Conservation (phyloP, 805 yeast genomes). For the Kregervanrija fluxuum region DNA sequence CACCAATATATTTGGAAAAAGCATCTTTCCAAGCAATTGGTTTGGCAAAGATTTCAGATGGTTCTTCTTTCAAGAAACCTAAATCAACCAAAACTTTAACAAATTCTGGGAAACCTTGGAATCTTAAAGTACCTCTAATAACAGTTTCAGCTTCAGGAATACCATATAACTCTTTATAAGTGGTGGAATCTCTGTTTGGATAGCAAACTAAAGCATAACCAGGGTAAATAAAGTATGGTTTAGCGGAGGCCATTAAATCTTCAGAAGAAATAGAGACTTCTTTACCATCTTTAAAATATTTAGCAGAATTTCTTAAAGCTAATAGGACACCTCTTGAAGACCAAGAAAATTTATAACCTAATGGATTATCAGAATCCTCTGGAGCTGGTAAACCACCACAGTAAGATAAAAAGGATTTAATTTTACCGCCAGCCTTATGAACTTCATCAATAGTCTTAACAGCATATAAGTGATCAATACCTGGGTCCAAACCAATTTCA, state of each 20-base stretch:
- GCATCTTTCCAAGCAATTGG: slow-evolving; percentile 84
- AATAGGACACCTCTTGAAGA: slow-evolving; percentile 95
- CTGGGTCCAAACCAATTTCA: slow-evolving; percentile 98
- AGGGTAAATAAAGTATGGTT: slow-evolving; percentile 92
- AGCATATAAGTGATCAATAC: slow-evolving; percentile 96
- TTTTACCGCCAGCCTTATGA: slow-evolving; percentile 84
- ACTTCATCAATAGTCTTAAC: slow-evolving; percentile 98
- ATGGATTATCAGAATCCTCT: slow-evolving; percentile 93
- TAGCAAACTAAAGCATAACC: slow-evolving; percentile 92
- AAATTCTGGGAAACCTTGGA: slow-evolving; percentile 98
- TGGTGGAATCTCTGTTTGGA: slow-evolving; percentile 97
- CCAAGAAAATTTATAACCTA: slow-evolving; percentile 99
- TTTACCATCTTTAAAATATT: slow-evolving; percentile 81
- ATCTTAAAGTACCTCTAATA: slow-evolving; percentile 94
- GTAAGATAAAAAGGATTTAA: slow-evolving; percentile 88
- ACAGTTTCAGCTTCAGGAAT: slow-evolving; percentile 98
- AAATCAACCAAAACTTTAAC: slow-evolving; percentile 90
- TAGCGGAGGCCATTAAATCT: slow-evolving; percentile 90
- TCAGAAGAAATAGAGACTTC: slow-evolving; percentile 74
- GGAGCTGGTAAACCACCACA: slow-evolving; percentile 99
- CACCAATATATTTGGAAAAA: slow-evolving; percentile 65
- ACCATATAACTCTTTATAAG: slow-evolving; percentile 82
- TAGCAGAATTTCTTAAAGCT: slow-evolving; percentile 91
- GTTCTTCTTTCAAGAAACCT: slow-evolving; percentile 82
- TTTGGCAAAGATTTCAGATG: slow-evolving; percentile 48